Evolutionary conservation across 352 stramenopile species (phyloP).

Genomic region (Pythium aphanidermatum): DNA sequence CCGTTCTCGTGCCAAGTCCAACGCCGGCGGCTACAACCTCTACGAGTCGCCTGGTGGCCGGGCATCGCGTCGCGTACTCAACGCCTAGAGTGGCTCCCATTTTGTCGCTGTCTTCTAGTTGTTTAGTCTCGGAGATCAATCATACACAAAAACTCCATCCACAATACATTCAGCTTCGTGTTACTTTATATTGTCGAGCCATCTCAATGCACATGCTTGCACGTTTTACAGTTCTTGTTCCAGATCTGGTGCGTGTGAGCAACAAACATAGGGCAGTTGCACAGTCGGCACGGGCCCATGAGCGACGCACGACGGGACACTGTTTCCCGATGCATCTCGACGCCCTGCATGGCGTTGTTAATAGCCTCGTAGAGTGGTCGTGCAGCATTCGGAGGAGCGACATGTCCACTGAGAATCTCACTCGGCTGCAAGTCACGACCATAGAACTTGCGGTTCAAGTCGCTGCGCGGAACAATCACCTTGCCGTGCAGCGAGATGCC

Average conservation of each 20-base stretch:
- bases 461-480: conserved; percentile 63
- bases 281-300: conserved; percentile 48
- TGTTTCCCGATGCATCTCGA: conserved; percentile 38
- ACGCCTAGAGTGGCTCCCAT: background rate
- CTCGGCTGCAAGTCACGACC: conserved; percentile 79
- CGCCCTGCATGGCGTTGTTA: conserved; percentile 50
- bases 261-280: conserved; percentile 58
- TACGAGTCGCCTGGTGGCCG: conserved; percentile 46
- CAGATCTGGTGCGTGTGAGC: conserved; percentile 56
- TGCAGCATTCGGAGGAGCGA: conserved; percentile 75
- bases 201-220: conserved; percentile 51
- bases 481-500: conserved; percentile 76
- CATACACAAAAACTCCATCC: too few relatives aligned
- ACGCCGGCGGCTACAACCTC: conserved; percentile 39
- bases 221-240: conserved; percentile 73
- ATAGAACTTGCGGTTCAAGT: conserved; percentile 89
- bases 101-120: background rate
- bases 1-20: conserved; percentile 52
- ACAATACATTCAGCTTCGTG: too few relatives aligned
- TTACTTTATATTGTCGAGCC: too few relatives aligned
- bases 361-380: conserved; percentile 80
- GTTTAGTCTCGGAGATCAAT: too few relatives aligned
- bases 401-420: conserved; percentile 76
- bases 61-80: conserved; percentile 9
- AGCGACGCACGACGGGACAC: conserved; percentile 32